A percentile compares a stretch with the other conserved stretches of the same genome.
phyloP scores from a whole-genome alignment of 805 yeast species.

The Cyberlindnera maritima region DNA sequence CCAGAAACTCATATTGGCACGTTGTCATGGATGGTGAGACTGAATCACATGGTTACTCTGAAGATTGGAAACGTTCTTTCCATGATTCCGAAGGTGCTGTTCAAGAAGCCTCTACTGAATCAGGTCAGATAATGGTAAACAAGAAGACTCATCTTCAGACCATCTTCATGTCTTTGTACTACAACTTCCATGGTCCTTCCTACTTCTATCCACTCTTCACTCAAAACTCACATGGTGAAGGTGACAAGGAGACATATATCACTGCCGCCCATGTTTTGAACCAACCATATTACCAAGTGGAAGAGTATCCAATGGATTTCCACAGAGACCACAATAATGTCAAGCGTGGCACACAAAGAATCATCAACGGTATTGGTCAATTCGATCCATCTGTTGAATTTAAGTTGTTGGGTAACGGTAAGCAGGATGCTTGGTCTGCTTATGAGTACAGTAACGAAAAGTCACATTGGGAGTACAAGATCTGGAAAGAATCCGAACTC shows the following conservation, averaged over 20 bases:
- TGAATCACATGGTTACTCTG: constrained; percentile 8
- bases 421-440: constrained; percentile 10
- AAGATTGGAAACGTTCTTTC: constrained; percentile 13
- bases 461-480: constrained; percentile 18
- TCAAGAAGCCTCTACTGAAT: constrained; percentile 58
- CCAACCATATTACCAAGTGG: constrained; percentile 44
- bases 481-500: constrained; percentile 12
- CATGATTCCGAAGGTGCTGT: constrained; percentile 49
- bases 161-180: constrained; percentile 50
- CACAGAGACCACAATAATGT: constrained; percentile 7
- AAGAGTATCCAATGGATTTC: constrained; percentile 20
- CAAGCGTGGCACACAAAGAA: constrained; percentile 24
- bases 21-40: constrained; percentile 23
- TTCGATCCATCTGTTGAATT: constrained; percentile 33
- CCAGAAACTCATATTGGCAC: constrained; percentile 25
- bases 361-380: constrained; percentile 33
- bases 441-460: constrained; percentile 9
- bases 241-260: constrained; percentile 64
- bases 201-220: constrained; percentile 59
- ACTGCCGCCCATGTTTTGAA: constrained; percentile 52
- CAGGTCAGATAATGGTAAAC: constrained; percentile 56
- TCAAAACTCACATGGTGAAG: constrained; percentile 65
- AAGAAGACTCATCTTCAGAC: constrained; percentile 51
- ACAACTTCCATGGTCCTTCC: constrained; percentile 56
- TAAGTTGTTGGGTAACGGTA: neutral